Percentiles rank a stretch among this genome's conserved stretches.
These are phyloP conservation scores for Exophiala spinifera DNA, from an alignment of 2,329 filamentous ascomycete genomes.

Conservation along the genomic window DNA sequence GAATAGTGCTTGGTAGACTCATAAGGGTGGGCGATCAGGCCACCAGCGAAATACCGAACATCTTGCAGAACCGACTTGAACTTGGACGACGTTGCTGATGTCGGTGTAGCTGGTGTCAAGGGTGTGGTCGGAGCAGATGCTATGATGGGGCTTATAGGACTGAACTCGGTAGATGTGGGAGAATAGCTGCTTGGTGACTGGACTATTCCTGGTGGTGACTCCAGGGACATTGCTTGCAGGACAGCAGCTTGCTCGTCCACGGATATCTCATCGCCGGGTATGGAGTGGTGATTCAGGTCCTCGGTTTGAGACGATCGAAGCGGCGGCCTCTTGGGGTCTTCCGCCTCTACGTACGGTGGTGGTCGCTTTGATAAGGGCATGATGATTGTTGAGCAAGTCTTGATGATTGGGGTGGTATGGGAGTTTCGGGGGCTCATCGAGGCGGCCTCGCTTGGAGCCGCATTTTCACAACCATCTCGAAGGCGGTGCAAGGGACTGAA, in stretches of 20 bases:
- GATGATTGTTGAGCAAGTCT: background rate
- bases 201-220: constrained; percentile 19
- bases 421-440: background rate
- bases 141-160: background rate
- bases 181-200: constrained; percentile 19
- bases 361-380: background rate
- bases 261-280: constrained; percentile 3
- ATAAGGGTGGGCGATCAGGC: constrained; percentile 60
- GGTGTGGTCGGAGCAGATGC: constrained; percentile 10
- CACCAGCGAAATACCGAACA: constrained; percentile 63
- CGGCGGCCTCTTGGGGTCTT: background rate
- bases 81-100: constrained; percentile 13
- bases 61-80: constrained; percentile 45
- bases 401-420: background rate
- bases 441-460: background rate
- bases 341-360: background rate
- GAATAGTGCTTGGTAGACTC: constrained; percentile 65
- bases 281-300: constrained; percentile 8
- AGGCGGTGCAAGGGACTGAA: background rate
- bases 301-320: constrained; percentile 17
- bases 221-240: constrained; percentile 21
- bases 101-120: background rate
- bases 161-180: constrained; percentile 7
- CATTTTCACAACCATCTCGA: background rate
- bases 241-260: constrained; percentile 21